Evolutionary conservation across 2,329 filamentous ascomycete species (phyloP).

Genomic region (Diplodia sapinea): DNA sequence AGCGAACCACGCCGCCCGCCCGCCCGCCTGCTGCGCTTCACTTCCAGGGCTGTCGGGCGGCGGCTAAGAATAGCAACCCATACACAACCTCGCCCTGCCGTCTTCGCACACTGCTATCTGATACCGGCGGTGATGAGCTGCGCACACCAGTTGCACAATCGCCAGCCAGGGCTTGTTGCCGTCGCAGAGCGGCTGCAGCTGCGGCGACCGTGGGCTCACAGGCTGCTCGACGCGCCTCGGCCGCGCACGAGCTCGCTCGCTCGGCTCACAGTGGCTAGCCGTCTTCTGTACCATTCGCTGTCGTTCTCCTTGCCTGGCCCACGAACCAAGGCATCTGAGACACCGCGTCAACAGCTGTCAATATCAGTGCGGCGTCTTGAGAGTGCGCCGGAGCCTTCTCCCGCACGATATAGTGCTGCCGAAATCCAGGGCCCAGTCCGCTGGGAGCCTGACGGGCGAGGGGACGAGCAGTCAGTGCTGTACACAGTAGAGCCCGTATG

Average conservation of each 20-base stretch:
- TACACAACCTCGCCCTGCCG: neutral
- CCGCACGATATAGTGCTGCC: conserved; percentile 1
- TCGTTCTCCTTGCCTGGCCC: conserved; percentile 11
- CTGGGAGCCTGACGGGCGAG: conserved; percentile 6
- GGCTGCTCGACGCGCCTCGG: neutral
- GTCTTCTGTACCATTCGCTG: neutral
- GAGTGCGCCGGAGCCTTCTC: neutral
- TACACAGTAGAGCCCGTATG: neutral
- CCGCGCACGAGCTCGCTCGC: neutral
- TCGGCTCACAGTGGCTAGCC: neutral
- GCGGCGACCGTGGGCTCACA: neutral
- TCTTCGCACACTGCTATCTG: neutral
- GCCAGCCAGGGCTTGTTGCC: neutral
- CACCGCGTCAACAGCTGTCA: neutral
- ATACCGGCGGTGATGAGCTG: neutral
- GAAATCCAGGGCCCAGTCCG: conserved; percentile 1
- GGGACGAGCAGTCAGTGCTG: neutral
- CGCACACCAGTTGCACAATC: neutral
- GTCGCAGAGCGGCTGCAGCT: neutral
- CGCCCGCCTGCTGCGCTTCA: neutral
- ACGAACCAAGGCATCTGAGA: conserved; percentile 8
- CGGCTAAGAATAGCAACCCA: conserved; percentile 15
- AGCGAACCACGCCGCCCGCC: neutral
- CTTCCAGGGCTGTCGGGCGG: neutral
- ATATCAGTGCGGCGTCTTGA: too few species aligned